Conservation (phyloP, 192 early-diverging fungal genomes). For the Phycomyces nitens region DNA sequence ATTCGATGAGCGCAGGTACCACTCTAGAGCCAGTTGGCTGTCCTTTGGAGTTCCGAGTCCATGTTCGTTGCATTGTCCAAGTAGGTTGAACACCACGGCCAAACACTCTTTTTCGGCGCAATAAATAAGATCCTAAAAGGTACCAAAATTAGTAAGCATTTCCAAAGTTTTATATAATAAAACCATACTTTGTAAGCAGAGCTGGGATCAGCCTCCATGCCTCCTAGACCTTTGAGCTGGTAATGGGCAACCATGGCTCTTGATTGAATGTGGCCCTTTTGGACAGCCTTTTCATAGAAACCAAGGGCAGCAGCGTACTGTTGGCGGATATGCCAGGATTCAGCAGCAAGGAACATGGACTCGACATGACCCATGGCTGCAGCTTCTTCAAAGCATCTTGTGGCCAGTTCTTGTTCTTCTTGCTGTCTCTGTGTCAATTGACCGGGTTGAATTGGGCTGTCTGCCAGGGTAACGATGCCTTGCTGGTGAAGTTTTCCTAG, state of each 20-base stretch:
- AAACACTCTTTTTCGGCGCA: conserved; percentile 30
- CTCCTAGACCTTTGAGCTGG: conserved; percentile 20
- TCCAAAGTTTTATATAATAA: background rate
- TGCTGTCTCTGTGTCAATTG: background rate
- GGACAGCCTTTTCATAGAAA: conserved; percentile 22
- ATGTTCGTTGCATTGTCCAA: conserved; percentile 34
- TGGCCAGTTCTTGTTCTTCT: conserved; percentile 13
- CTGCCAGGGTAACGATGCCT: background rate
- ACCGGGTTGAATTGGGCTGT: background rate
- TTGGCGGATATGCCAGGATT: conserved; percentile 21
- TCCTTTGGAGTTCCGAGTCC: conserved; percentile 24
- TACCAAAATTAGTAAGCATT: background rate
- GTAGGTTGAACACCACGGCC: conserved; percentile 23
- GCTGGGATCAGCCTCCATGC: conserved; percentile 13
- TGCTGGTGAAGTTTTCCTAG: conserved; percentile 24
- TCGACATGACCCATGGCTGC: conserved; percentile 29
- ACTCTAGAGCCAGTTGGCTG: conserved; percentile 17
- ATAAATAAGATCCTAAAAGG: conserved; percentile 18
- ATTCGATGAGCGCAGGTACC: conserved; percentile 29
- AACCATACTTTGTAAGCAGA: conserved; percentile 24
- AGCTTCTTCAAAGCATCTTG: conserved; percentile 24
- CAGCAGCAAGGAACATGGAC: conserved; percentile 27
- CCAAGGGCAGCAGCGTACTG: conserved; percentile 27
- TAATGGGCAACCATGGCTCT: conserved; percentile 30
- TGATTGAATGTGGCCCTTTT: conserved; percentile 22